A percentile compares a stretch with the other conserved stretches of the same genome.
Conservation (phyloP, 192 early-diverging fungal genomes). For the Geranomyces variabilis region DNA sequence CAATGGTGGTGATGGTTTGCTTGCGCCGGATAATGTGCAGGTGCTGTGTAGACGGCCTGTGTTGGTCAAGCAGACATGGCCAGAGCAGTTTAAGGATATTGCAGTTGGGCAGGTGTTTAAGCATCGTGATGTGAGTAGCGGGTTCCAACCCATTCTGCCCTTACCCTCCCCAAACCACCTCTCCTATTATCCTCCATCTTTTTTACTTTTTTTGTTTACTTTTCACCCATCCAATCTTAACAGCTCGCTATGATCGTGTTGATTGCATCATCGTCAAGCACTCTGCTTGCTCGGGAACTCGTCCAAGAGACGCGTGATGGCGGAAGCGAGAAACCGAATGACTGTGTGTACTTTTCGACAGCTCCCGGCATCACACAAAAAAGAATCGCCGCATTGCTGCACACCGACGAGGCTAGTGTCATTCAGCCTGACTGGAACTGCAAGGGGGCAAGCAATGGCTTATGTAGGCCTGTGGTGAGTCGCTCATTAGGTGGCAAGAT, state of each 20-base stretch:
- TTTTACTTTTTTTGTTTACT: neutral
- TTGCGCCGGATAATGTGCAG: neutral
- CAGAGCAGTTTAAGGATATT: neutral
- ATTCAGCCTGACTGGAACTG: neutral
- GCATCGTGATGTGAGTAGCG: neutral
- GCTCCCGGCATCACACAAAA: slow-evolving; percentile 11
- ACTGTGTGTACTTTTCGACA: neutral
- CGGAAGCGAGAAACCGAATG: neutral
- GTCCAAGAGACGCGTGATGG: neutral
- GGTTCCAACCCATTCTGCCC: no score
- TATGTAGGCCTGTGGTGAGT: no score
- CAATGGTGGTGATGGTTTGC: neutral
- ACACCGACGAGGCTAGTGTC: neutral
- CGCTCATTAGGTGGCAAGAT: no score
- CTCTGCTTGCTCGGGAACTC: neutral
- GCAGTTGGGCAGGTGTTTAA: neutral
- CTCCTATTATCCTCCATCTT: neutral
- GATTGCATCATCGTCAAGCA: neutral
- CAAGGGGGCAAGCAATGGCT: neutral
- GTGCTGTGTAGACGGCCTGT: neutral
- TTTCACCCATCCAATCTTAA: no score
- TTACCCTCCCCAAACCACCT: no score
- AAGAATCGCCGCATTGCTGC: neutral
- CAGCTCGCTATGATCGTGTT: neutral
- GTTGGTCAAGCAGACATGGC: slow-evolving; percentile 6